These are phyloP conservation scores for Symbiodinium natans DNA, from an alignment of 73 alveolate genomes.

Conservation along the genomic window DNA sequence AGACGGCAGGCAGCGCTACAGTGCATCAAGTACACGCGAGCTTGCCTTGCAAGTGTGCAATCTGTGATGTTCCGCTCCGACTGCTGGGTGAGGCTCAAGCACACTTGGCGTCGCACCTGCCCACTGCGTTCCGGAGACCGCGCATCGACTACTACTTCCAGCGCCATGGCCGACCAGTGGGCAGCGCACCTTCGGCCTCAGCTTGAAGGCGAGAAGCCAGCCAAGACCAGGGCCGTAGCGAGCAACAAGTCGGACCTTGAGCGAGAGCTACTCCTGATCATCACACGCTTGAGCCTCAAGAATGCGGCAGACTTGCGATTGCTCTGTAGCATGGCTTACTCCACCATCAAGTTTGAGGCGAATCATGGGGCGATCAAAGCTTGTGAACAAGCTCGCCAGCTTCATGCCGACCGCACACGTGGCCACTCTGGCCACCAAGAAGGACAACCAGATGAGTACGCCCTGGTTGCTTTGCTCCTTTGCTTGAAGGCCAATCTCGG, in stretches of 20 bases:
- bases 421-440: slow-evolving; percentile 6
- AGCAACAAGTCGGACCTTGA: slow-evolving; percentile 33
- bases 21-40: too few relatives aligned
- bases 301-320: slow-evolving; percentile 17
- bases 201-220: not conserved
- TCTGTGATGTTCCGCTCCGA: not conserved
- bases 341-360: slow-evolving; percentile 28
- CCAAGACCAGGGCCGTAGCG: not conserved
- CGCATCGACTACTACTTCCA: not conserved
- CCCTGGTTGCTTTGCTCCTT: slow-evolving; percentile 14
- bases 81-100: not conserved
- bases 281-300: not conserved
- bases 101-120: not conserved
- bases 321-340: slow-evolving; percentile 34
- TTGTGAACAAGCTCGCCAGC: slow-evolving; percentile 5
- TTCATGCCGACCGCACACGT: slow-evolving; percentile 20
- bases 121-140: not conserved
- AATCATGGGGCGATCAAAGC: slow-evolving; percentile 19
- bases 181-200: not conserved
- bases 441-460: slow-evolving; percentile 32
- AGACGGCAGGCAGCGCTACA: too few relatives aligned
- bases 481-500: not conserved
- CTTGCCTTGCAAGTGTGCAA: too few relatives aligned
- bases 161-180: not conserved
- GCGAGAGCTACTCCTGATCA: not conserved